phyloP scores from a whole-genome alignment of 805 yeast species.

The Candida maesae region DNA sequence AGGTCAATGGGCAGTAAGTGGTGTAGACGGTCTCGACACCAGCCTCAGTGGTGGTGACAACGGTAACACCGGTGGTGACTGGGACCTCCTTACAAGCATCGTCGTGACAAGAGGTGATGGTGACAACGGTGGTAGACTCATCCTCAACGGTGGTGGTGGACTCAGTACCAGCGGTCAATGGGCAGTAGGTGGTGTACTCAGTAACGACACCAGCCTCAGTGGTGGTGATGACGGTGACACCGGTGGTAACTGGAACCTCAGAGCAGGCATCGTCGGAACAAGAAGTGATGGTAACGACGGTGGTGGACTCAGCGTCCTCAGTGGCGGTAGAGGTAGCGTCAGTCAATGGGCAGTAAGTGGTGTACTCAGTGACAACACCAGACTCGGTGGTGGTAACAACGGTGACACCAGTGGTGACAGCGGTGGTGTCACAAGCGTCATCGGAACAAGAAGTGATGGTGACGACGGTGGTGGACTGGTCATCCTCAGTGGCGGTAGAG shows the following conservation, averaged over 20 bases:
- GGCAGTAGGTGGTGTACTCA: constrained; percentile 23
- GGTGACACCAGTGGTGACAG: constrained; percentile 17
- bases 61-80: constrained; percentile 11
- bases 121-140: constrained; percentile 27
- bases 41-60: constrained; percentile 20
- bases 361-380: constrained; percentile 34
- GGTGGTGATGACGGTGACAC: constrained; percentile 27
- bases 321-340: constrained; percentile 27
- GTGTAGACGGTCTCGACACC: constrained; percentile 15
- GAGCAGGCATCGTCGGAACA: constrained; percentile 14
- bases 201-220: constrained; percentile 26
- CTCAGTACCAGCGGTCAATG: constrained; percentile 13
- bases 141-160: constrained; percentile 17
- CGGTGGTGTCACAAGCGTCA: constrained; percentile 6
- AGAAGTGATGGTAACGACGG: constrained; percentile 9
- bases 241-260: constrained; percentile 23
- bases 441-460: constrained; percentile 3
- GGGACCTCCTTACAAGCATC: not conserved
- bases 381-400: constrained; percentile 14
- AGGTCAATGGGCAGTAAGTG: constrained; percentile 22
- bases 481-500: constrained; percentile 20
- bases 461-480: constrained; percentile 11
- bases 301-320: constrained; percentile 9
- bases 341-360: constrained; percentile 24
- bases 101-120: constrained; percentile 25